Conservation (phyloP, 2,329 filamentous ascomycete species). For the Aspergillus neoniger region DNA sequence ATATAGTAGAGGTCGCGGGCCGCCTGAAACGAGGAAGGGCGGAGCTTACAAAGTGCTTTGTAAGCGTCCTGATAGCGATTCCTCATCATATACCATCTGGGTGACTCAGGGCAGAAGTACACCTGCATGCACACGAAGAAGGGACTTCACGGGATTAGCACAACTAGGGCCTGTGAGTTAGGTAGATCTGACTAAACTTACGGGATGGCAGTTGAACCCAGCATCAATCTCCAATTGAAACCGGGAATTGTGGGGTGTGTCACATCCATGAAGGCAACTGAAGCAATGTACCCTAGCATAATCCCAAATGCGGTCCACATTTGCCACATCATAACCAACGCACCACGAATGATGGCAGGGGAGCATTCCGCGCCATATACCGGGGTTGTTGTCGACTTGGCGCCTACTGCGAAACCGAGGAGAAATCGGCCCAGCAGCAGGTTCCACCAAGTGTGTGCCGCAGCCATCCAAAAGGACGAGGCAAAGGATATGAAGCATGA, state of each 20-base stretch:
- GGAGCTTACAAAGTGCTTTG: constrained; percentile 43
- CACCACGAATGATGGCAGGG: constrained; percentile 68
- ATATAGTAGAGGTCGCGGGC: constrained; percentile 28
- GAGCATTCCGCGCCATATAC: constrained; percentile 68
- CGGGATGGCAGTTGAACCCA: constrained; percentile 66
- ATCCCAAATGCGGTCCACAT: constrained; percentile 54
- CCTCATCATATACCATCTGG: constrained; percentile 51
- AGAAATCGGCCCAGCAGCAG: constrained; percentile 70
- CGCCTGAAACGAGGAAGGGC: constrained; percentile 45
- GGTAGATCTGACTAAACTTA: neutral
- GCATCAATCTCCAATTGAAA: constrained; percentile 67
- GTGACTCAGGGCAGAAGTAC: constrained; percentile 61
- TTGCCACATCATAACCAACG: constrained; percentile 82
- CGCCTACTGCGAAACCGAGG: constrained; percentile 63
- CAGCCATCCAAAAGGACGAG: constrained; percentile 58
- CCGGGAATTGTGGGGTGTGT: constrained; percentile 57
- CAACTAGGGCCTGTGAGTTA: neutral
- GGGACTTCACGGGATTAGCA: neutral
- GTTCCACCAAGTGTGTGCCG: constrained; percentile 70
- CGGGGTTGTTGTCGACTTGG: neutral
- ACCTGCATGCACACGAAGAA: constrained; percentile 54
- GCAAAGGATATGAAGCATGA: constrained; percentile 69
- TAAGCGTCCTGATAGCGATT: constrained; percentile 44
- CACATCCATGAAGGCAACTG: constrained; percentile 62
- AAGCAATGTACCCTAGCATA: constrained; percentile 59